phyloP scores from a whole-genome alignment of 2,329 filamentous ascomycete species.

The Fusarium clavum region DNA sequence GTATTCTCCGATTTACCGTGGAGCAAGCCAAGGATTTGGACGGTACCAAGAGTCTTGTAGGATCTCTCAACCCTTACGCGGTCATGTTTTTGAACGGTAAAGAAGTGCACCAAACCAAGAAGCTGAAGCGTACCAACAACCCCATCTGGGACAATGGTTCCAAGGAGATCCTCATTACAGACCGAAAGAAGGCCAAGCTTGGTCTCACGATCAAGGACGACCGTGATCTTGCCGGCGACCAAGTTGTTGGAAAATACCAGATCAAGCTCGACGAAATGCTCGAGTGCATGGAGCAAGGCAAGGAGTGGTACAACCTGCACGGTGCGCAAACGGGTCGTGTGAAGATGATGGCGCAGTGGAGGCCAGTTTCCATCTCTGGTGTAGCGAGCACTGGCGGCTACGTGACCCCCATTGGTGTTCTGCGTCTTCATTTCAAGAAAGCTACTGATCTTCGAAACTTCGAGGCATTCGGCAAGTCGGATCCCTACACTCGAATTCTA shows the following conservation, averaged over 20 bases:
- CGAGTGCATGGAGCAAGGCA: constrained; percentile 88
- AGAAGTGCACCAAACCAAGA: constrained; percentile 88
- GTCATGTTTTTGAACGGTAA: constrained; percentile 90
- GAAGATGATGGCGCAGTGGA: constrained; percentile 95
- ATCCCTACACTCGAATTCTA: constrained; percentile 90
- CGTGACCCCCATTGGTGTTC: constrained; percentile 91
- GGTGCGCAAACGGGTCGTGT: constrained; percentile 85
- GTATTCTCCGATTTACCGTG: constrained; percentile 91
- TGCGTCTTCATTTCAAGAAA: constrained; percentile 91
- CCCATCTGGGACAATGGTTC: constrained; percentile 94
- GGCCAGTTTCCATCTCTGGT: constrained; percentile 88
- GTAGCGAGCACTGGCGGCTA: constrained; percentile 87
- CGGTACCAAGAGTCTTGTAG: constrained; percentile 89
- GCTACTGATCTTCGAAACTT: constrained; percentile 88
- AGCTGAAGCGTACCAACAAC: constrained; percentile 96
- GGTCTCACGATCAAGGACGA: constrained; percentile 97
- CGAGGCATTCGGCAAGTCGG: constrained; percentile 95
- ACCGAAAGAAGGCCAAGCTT: constrained; percentile 88
- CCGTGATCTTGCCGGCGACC: constrained; percentile 84
- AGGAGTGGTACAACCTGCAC: constrained; percentile 94
- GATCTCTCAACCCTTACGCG: constrained; percentile 91
- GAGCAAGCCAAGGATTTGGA: constrained; percentile 98
- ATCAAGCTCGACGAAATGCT: constrained; percentile 96
- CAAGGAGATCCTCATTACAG: constrained; percentile 95
- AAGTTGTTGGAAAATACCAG: constrained; percentile 89